These are phyloP conservation scores for Cryptosporidium sp. DNA, from an alignment of 169 alveolate species.

Conservation along the genomic window DNA sequence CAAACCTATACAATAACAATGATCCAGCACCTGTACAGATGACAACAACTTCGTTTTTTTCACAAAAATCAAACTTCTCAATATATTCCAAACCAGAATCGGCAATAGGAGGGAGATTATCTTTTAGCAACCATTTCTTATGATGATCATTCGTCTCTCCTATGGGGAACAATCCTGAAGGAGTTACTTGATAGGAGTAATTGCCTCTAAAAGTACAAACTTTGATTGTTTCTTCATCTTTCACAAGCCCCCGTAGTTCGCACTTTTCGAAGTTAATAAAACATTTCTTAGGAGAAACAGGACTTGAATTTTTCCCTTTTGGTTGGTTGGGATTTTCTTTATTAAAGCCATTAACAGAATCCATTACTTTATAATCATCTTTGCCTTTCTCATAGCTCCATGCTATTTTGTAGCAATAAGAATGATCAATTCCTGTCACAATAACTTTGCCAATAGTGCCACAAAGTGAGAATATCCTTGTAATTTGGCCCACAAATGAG, in stretches of 20 bases:
- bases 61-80: constrained; percentile 36
- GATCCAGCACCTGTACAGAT: constrained; percentile 12
- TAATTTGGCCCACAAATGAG: neutral
- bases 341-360: neutral
- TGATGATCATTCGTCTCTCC: neutral
- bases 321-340: neutral
- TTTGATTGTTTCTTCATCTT: constrained; percentile 40
- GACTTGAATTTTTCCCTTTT: neutral
- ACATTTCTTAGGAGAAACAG: neutral
- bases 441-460: neutral
- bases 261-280: constrained; percentile 17
- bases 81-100: neutral
- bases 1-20: constrained; percentile 13
- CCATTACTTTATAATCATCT: neutral
- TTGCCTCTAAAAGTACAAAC: neutral
- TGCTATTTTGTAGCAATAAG: constrained; percentile 14
- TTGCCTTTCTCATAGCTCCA: constrained; percentile 17
- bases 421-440: constrained; percentile 3
- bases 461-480: constrained; percentile 5
- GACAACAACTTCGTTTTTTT: neutral
- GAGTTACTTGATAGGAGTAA: constrained; percentile 44
- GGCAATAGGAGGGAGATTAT: neutral
- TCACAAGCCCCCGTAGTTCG: constrained; percentile 36
- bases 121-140: constrained; percentile 26
- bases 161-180: constrained; percentile 15